These are phyloP conservation scores for Wickerhamiella occidentalis DNA, from an alignment of 805 yeast genomes.

Conservation along the genomic window DNA sequence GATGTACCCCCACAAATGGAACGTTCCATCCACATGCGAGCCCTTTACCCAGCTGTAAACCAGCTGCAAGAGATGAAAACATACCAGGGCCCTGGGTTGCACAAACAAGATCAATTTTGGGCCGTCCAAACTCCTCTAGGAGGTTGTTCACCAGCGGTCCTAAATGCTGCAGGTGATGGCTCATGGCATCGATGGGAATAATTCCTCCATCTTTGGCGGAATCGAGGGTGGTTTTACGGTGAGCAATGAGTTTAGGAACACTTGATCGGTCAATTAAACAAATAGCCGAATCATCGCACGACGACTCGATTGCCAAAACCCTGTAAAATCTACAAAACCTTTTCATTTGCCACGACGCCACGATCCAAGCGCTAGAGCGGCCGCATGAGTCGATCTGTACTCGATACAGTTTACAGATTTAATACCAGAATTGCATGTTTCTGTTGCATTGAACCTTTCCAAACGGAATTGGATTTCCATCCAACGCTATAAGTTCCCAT, in stretches of 20 bases:
- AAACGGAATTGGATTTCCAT: no score
- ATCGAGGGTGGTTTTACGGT: slow-evolving; percentile 52
- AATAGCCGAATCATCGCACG: slow-evolving; percentile 93
- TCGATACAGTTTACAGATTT: no score
- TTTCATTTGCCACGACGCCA: slow-evolving; percentile 3
- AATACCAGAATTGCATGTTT: no score
- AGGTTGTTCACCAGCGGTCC: slow-evolving; percentile 40
- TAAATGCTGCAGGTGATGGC: slow-evolving; percentile 56
- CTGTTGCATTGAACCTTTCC: no score
- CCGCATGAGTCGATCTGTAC: no score
- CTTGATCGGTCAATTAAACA: slow-evolving; percentile 49
- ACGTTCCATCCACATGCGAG: slow-evolving; percentile 61
- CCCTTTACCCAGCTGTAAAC: slow-evolving; percentile 78
- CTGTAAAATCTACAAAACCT: slow-evolving; percentile 31
- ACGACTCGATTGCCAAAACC: slow-evolving; percentile 79
- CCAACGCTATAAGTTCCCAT: no score
- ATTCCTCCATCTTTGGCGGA: slow-evolving; percentile 69
- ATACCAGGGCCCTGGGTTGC: slow-evolving; percentile 96
- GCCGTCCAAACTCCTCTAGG: slow-evolving; percentile 24
- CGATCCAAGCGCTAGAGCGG: no score
- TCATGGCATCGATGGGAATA: slow-evolving; percentile 71
- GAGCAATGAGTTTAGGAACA: slow-evolving; percentile 42
- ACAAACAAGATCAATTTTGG: slow-evolving; percentile 53
- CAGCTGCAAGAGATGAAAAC: slow-evolving; percentile 77
- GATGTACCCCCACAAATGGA: slow-evolving; percentile 85